Conservation (phyloP, 1,284 basidiomycete species). For the Albatrellus sp. region DNA sequence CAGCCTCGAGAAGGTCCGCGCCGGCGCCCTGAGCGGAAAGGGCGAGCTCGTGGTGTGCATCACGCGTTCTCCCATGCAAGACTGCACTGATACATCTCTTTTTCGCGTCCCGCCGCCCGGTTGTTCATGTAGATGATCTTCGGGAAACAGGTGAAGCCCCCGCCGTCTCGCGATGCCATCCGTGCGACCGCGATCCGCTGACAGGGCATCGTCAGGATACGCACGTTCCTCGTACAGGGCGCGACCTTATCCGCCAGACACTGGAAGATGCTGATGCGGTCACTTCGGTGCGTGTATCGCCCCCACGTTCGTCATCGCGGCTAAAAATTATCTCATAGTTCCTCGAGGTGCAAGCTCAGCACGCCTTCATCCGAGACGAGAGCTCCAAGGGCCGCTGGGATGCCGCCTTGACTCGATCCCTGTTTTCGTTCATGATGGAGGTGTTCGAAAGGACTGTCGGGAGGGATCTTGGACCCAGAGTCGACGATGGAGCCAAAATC, state of each 20-base stretch:
- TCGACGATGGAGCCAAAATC: slow-evolving; percentile 28
- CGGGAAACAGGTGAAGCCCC: slow-evolving; percentile 67
- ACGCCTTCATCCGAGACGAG: slow-evolving; percentile 89
- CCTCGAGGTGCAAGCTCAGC: slow-evolving; percentile 86
- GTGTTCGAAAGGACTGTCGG: slow-evolving; percentile 82
- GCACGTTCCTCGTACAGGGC: slow-evolving; percentile 75
- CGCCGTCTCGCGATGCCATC: not conserved
- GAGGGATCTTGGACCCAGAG: slow-evolving; percentile 65
- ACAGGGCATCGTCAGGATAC: slow-evolving; percentile 45
- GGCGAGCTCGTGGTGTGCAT: slow-evolving; percentile 70
- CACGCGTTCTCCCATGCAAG: not conserved
- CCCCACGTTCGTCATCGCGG: slow-evolving; percentile 1
- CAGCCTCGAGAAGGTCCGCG: slow-evolving; percentile 55
- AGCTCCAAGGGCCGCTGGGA: slow-evolving; percentile 89
- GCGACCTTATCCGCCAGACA: slow-evolving; percentile 71
- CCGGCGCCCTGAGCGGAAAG: slow-evolving; percentile 64
- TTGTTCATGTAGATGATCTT: slow-evolving; percentile 65
- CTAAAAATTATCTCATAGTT: slow-evolving; percentile 37
- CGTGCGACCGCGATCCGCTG: not conserved
- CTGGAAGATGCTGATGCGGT: slow-evolving; percentile 70
- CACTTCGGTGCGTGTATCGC: slow-evolving; percentile 41
- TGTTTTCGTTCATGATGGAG: slow-evolving; percentile 85
- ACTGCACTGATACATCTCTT: not conserved
- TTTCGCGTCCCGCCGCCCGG: not conserved
- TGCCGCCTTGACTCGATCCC: slow-evolving; percentile 70